Base-by-base conservation (phyloP, 805 yeast species). In the Maudiozyma bulderi region DNA sequence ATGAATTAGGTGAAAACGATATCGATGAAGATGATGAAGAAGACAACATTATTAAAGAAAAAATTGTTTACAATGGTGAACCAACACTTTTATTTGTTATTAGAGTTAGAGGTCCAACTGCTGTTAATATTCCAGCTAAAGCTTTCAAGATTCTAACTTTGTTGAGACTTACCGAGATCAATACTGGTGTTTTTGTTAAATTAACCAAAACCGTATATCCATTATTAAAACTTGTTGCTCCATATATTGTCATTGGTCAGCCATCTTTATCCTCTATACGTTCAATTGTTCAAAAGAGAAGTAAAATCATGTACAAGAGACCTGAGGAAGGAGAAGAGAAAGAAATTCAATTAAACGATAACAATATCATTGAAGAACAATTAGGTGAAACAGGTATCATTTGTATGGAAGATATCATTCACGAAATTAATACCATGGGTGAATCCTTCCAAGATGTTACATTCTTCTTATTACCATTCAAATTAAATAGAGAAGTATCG, bases 391-490 rank as follows among this genome's bases (percentile, higher is more conserved):
- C 72, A 48, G 89, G 91, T 31, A 70, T 83, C 52, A 80, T 86
- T 54, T 86, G 95, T 77, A 76, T 84, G 15, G 93, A 86, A 70
- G 95, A 86, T 67, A 73, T 86, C 49, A 77, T 86, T 48, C 87
- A 82, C 60, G 91, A 85, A 67, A 73, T 86, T 47, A 73, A 71
- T 20, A 64, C 80, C 14, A 59, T 84, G 56, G 85, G 88, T 15
- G 86, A 79, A 29, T 69, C 75, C 52, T 86, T 86, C 71, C 78
- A 80, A 57, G 67, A 67, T 31, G 78, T 80, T 50, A 71, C 76
- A 51, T 71, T 73, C 57, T 85, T 87, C 74, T 63, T 86, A 58
- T 73, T 76, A 51, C 93, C 95, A 38, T 84, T 86, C 70, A 71
- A 75, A 57, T 72, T 86, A 58, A 81, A 75, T 53, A 74, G 81